Evolutionary conservation across 768 basidiomycete genomes (phyloP).

Genomic region (Suillus subalutaceus): DNA sequence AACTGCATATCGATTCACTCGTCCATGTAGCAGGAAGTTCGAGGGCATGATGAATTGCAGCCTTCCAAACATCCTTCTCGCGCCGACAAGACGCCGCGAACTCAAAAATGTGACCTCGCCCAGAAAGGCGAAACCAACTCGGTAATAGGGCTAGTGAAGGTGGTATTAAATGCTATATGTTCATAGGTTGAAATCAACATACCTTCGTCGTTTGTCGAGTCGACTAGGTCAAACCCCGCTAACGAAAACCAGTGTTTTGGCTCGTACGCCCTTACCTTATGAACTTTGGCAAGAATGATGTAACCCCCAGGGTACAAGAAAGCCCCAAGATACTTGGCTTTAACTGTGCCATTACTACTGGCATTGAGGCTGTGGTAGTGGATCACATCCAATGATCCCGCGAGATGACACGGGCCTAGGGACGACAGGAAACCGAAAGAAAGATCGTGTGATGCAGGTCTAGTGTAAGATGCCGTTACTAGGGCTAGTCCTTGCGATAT

Average conservation of each 20-base stretch:
- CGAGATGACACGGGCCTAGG: slow-evolving; percentile 77
- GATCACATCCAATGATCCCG: slow-evolving; percentile 88
- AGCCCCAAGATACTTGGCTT: slow-evolving; percentile 86
- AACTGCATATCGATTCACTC: slow-evolving; percentile 66
- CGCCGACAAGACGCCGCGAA: slow-evolving; percentile 80
- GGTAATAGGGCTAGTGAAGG: slow-evolving; percentile 67
- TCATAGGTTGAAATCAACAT: slow-evolving; percentile 31
- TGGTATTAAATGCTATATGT: not conserved
- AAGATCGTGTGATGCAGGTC: slow-evolving; percentile 40
- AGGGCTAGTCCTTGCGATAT: slow-evolving; percentile 46
- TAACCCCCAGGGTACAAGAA: slow-evolving; percentile 90
- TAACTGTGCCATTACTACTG: slow-evolving; percentile 52
- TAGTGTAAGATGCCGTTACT: slow-evolving; percentile 28
- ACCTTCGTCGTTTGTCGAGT: slow-evolving; percentile 77
- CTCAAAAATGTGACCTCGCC: slow-evolving; percentile 76
- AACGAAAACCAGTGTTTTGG: slow-evolving; percentile 88
- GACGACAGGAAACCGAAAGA: slow-evolving; percentile 66
- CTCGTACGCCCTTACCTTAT: slow-evolving; percentile 80
- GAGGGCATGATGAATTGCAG: slow-evolving; percentile 57
- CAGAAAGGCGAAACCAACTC: slow-evolving; percentile 76
- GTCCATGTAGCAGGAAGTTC: slow-evolving; percentile 49
- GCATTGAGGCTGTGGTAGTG: slow-evolving; percentile 57
- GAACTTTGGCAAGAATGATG: slow-evolving; percentile 83
- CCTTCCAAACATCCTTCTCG: slow-evolving; percentile 90
- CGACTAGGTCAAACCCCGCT: slow-evolving; percentile 68